A percentile compares a stretch with the other conserved stretches of the same genome.
Evolutionary conservation across 352 stramenopile species (phyloP).

Genomic region (Thalassiosira exigua): DNA sequence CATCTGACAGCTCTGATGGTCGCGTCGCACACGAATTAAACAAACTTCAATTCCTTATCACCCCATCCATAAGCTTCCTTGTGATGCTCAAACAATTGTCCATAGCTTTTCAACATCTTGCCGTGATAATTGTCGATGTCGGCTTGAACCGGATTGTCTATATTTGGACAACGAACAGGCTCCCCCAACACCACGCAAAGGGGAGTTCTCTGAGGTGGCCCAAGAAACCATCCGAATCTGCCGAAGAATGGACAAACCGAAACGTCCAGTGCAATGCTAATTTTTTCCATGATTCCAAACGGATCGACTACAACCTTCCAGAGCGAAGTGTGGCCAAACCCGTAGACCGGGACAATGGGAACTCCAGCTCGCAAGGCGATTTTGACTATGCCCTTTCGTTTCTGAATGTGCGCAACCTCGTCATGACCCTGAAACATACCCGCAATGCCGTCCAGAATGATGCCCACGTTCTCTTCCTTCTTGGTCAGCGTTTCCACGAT

Average conservation of each 20-base stretch:
- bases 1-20: no score
- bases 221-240: constrained; percentile 70
- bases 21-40: no score
- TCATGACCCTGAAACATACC: constrained; percentile 75
- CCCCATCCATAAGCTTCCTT: constrained; percentile 70
- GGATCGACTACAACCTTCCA: constrained; percentile 71
- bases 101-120: constrained; percentile 63
- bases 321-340: constrained; percentile 68
- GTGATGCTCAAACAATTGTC: constrained; percentile 70
- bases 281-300: constrained; percentile 64
- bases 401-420: constrained; percentile 61
- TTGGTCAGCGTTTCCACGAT: constrained; percentile 71
- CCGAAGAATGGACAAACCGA: constrained; percentile 76
- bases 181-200: constrained; percentile 65
- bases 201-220: constrained; percentile 57
- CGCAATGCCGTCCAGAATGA: constrained; percentile 78
- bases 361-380: constrained; percentile 67
- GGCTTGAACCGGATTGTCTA: constrained; percentile 61
- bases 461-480: constrained; percentile 75
- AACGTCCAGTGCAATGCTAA: constrained; percentile 58
- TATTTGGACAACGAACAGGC: constrained; percentile 67
- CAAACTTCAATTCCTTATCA: constrained; percentile 65
- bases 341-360: constrained; percentile 71
- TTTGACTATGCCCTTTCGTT: constrained; percentile 76
- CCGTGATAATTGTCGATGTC: constrained; percentile 74